Percentiles rank a stretch among this genome's conserved stretches.
Conservation (phyloP, 495 filamentous ascomycete species). For the Hyaloscypha hepaticicola region DNA sequence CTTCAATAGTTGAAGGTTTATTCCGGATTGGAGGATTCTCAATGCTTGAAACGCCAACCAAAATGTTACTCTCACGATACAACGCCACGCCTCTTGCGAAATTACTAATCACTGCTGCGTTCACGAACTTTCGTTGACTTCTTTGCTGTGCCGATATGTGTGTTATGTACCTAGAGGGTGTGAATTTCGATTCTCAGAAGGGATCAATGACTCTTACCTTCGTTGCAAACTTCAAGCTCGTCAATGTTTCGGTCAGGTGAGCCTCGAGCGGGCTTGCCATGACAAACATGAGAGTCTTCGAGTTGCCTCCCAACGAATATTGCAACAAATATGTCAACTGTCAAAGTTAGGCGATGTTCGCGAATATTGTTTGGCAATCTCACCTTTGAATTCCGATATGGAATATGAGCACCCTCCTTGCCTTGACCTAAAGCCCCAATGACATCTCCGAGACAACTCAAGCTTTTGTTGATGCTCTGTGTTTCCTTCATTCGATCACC, state of each 20-base stretch:
- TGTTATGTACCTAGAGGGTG: constrained; percentile 65
- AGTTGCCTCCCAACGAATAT: constrained; percentile 92
- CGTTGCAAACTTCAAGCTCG: constrained; percentile 92
- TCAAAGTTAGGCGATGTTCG: constrained; percentile 12
- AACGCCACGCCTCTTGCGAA: not conserved
- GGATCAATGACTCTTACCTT: constrained; percentile 55
- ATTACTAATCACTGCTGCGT: constrained; percentile 5
- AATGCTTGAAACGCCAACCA: not conserved
- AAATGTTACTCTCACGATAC: not conserved
- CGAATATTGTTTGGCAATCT: constrained; percentile 15
- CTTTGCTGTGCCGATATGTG: constrained; percentile 85
- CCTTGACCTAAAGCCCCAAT: constrained; percentile 87
- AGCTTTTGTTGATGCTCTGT: constrained; percentile 92
- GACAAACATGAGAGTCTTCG: constrained; percentile 98
- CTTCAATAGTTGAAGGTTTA: not conserved
- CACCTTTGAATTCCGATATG: constrained; percentile 94
- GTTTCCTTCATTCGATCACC: constrained; percentile 90
- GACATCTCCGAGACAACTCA: constrained; percentile 92
- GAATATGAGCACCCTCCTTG: constrained; percentile 81
- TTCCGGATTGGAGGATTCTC: not conserved
- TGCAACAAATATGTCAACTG: constrained; percentile 93
- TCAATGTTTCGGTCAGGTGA: constrained; percentile 89
- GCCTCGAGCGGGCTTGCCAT: constrained; percentile 93
- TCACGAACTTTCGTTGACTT: constrained; percentile 59
- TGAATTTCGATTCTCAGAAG: constrained; percentile 7